These are phyloP conservation scores for Choricystis sp. DNA, from an alignment of 139 green algal species.

Conservation along the genomic window DNA sequence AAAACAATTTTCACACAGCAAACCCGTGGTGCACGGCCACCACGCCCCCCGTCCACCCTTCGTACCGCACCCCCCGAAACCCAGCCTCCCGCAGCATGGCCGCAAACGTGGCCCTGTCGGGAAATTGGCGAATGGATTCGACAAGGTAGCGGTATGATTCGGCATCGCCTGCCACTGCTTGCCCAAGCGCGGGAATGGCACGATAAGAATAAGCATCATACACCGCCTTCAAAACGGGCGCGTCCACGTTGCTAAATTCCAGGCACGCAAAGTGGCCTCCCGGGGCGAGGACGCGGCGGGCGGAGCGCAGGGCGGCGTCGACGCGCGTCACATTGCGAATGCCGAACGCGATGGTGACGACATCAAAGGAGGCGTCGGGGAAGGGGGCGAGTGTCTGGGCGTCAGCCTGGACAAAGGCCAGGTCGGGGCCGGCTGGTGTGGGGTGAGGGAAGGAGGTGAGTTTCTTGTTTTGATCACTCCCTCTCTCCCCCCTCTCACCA, in stretches of 20 bases:
- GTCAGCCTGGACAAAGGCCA: too few species aligned
- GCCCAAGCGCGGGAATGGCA: slow-evolving; percentile 82
- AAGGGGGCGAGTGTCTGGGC: slow-evolving; percentile 26
- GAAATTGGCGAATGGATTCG: slow-evolving; percentile 92
- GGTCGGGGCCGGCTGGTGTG: too few species aligned
- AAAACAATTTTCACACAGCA: too few species aligned
- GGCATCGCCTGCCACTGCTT: slow-evolving; percentile 63
- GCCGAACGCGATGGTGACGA: slow-evolving; percentile 94
- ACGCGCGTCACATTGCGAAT: slow-evolving; percentile 91
- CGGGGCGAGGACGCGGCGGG: slow-evolving; percentile 55
- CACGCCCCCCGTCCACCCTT: slow-evolving; percentile 71
- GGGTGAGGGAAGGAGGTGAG: too few species aligned
- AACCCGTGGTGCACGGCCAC: slow-evolving; percentile 69
- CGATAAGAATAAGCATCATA: slow-evolving; percentile 94
- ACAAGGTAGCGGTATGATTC: slow-evolving; percentile 94
- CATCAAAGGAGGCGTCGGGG: slow-evolving; percentile 52
- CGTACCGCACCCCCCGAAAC: slow-evolving; percentile 62
- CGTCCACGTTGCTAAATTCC: slow-evolving; percentile 72
- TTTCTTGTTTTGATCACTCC: too few species aligned
- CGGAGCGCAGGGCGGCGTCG: slow-evolving; percentile 62
- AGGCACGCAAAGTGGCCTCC: slow-evolving; percentile 82
- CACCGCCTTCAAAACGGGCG: slow-evolving; percentile 48
- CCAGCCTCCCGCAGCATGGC: slow-evolving; percentile 64
- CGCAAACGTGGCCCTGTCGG: slow-evolving; percentile 56
- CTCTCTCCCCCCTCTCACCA: background rate